Percentiles rank a stretch among this genome's conserved stretches.
Evolutionary conservation across 2,329 filamentous ascomycete genomes (phyloP).

Genomic region (Magnaporthiopsis incrustans): DNA sequence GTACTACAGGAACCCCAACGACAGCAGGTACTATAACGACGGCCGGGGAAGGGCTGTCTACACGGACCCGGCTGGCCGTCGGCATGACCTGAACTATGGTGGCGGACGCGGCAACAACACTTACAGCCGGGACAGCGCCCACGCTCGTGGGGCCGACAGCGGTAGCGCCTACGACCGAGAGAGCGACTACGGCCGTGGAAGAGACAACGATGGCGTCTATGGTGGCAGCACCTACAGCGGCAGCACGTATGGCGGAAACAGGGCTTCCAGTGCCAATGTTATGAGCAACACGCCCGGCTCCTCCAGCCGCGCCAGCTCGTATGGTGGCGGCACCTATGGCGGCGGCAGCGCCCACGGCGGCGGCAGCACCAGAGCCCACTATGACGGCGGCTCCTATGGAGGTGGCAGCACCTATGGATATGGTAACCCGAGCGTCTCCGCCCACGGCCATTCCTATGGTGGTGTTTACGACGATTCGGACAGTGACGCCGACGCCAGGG

Average conservation of each 20-base stretch:
- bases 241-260: background rate
- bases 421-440: conserved; percentile 28
- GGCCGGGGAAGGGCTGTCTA: background rate
- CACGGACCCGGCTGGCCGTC: background rate
- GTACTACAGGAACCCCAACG: background rate
- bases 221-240: background rate
- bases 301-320: no score
- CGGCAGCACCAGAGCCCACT: no score
- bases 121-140: background rate
- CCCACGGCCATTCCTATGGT: background rate
- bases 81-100: background rate
- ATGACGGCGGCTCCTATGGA: no score
- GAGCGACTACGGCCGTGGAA: background rate
- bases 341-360: no score
- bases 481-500: background rate
- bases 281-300: no score
- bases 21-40: background rate
- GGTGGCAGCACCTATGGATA: conserved; percentile 17
- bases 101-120: background rate
- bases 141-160: background rate
- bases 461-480: background rate
- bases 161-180: no score
- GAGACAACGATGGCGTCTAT: background rate
- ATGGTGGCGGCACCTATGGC: no score
- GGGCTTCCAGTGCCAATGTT: no score